A percentile compares a stretch with the other conserved stretches of the same genome.
Evolutionary conservation across 371 early-diverging fungal species (phyloP).

Genomic region (Rhizopus delemar): DNA sequence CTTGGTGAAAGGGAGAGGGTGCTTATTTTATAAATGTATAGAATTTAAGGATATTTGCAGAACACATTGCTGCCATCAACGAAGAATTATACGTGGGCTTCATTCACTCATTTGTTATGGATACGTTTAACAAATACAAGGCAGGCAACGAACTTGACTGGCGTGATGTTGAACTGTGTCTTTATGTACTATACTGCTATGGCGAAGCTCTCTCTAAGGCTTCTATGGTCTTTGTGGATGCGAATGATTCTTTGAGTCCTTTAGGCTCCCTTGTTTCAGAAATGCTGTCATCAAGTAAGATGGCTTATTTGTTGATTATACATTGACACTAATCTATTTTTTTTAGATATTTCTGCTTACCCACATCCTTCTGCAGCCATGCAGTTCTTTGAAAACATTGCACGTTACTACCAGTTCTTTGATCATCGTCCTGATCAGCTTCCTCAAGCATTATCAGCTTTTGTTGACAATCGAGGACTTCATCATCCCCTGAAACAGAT

Average conservation of each 20-base stretch:
- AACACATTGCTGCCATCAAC: slow-evolving; percentile 71
- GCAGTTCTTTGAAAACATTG: slow-evolving; percentile 76
- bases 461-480: slow-evolving; percentile 80
- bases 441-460: slow-evolving; percentile 70
- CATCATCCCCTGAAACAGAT: slow-evolving; percentile 72
- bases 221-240: slow-evolving; percentile 58
- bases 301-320: not conserved
- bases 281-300: slow-evolving; percentile 60
- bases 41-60: slow-evolving; percentile 72
- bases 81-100: slow-evolving; percentile 59
- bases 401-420: slow-evolving; percentile 78
- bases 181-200: slow-evolving; percentile 77
- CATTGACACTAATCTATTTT: not conserved
- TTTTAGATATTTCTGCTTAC: slow-evolving; percentile 68
- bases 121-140: slow-evolving; percentile 55
- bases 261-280: slow-evolving; percentile 73
- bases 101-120: slow-evolving; percentile 61
- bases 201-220: slow-evolving; percentile 70
- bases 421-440: slow-evolving; percentile 68
- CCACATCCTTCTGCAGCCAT: slow-evolving; percentile 80
- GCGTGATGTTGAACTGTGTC: slow-evolving; percentile 82
- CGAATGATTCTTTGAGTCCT: slow-evolving; percentile 57
- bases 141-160: slow-evolving; percentile 61
- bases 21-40: slow-evolving; percentile 21
- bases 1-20: not conserved